Evolutionary conservation across 164 flowering plant species (phyloP), one percentile per base, ranked within the genome.

Genomic region (Liriodendron chinense): DNA sequence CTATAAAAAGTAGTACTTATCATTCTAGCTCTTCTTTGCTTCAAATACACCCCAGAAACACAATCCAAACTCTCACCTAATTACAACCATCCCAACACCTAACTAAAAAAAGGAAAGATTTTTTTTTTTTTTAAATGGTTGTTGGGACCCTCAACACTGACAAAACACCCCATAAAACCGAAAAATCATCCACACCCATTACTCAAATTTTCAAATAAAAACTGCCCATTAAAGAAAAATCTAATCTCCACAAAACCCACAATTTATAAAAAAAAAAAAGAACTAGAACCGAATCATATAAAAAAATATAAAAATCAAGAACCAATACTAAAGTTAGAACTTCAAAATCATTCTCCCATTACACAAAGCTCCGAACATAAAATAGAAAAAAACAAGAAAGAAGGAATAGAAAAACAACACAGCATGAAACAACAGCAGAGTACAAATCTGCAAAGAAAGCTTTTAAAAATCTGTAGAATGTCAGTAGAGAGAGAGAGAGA

Each of bases 31-130:
- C 78, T 68, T 69, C 86, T 82, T 88, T 80, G 87, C 87, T 86
- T 86, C 82, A 81, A 86, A 86, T 81, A 77, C 80, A 84, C 83
- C 81, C 84, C 82, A 78, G 23, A 18, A 49, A 66, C 59, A 78
- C 76, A 72, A 75, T 43, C 80, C 78, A 77, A 83, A 59, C 78
- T 75, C 78, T 78, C 78, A 72, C 75, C 74, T 72, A 28, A 25
- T 25, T 28, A 34, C 47, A 12, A 24, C 28, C 20, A 25, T 25
- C 25, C 69, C 26, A 66, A 12, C 69, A 66, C 69, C 69, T 28
- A 25, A 61, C 5, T 59, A 10, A 21, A 49, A 63, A 59, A 69
- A 14, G 68, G 23, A 64, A 16, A 2, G 57, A 34, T 24, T 24
- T 67, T 57, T 72, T 59, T 72, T 65, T 57, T 69, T 50, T 4